Base-by-base conservation (phyloP, 176 grass and related monocot genomes). In the Elaeis guineensis region DNA sequence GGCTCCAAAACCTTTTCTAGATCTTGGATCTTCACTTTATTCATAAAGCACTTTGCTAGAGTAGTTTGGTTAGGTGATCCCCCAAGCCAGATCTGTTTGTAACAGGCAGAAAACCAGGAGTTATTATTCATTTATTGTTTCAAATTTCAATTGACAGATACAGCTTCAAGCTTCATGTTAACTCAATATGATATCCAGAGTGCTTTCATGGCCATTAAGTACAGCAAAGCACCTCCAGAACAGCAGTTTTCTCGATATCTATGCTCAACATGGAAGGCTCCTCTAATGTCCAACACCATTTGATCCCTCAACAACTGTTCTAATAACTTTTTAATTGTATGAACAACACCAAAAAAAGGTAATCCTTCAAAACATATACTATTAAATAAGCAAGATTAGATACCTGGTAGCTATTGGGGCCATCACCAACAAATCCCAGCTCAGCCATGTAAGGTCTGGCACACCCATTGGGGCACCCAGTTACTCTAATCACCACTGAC, bases 361-460 rank as follows among this genome's bases (percentile, higher is more conserved):
- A 30, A 30, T 30, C 5, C 28, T 30, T 30, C 28, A 30, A 30
- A 30, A 5, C 28, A 30, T 30, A 30, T 30, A 30, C 28, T 30
- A 30, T 30, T 30, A 30, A 5, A 30, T 4, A 6, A 44, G 9
- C 7, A 44, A 21, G 63, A 55, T 19, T 50, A 49, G 6, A 57
- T 83, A 98, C 93, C 84, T 98, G 93, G 63, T 98, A 98, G 51
- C 87, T 88, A 63, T 98, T 98, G 17, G 87, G 93, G 18, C 93
- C 93, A 83, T 98, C 93, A 67, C 93, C 93, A 54, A 98, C 93
- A 48, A 98, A 78, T 69, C 93, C 93, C 81, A 98, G 78, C 73
- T 98, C 93, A 17, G 87, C 93, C 93, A 98, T 92, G 15, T 98
- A 98, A 49, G 93, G 87, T 65, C 93, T 89, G 32, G 93, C 93